Evolutionary conservation across 2,329 filamentous ascomycete species (phyloP).

Genomic region (Fusarium sp.): DNA sequence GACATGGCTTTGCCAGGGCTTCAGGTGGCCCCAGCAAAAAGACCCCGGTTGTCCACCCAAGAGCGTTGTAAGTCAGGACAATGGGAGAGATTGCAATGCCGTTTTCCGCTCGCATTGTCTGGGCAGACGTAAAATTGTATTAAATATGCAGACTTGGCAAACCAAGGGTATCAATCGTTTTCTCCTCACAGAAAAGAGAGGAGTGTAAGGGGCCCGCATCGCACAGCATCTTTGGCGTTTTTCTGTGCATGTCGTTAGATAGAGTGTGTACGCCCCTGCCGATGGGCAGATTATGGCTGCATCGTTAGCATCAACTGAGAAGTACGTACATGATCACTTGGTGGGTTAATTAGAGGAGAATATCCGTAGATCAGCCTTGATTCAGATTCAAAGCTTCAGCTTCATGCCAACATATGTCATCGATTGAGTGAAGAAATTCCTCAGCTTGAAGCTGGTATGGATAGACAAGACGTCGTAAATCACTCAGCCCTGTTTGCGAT

Average conservation of each 20-base stretch:
- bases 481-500: conserved; percentile 31
- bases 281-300: conserved; percentile 17
- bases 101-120: conserved; percentile 32
- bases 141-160: conserved; percentile 8
- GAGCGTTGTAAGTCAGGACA: conserved; percentile 9
- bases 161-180: conserved; percentile 9
- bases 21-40: conserved; percentile 24
- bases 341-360: not conserved
- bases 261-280: conserved; percentile 13
- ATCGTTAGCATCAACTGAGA: not conserved
- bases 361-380: conserved; percentile 12
- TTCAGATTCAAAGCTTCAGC: conserved; percentile 4
- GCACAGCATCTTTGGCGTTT: conserved; percentile 22
- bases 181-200: not conserved
- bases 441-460: conserved; percentile 27
- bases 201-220: not conserved
- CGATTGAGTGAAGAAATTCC: conserved; percentile 28
- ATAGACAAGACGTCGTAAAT: conserved; percentile 18
- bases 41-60: conserved; percentile 8
- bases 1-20: conserved; percentile 29
- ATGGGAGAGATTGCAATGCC: conserved; percentile 25
- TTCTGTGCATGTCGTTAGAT: conserved; percentile 19
- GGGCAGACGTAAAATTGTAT: conserved; percentile 24
- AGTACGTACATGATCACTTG: not conserved
- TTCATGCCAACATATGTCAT: conserved; percentile 26